Evolutionary conservation across 225 moss, liverwort and hornwort genomes (phyloP).

Genomic region (Climacium dendroides): DNA sequence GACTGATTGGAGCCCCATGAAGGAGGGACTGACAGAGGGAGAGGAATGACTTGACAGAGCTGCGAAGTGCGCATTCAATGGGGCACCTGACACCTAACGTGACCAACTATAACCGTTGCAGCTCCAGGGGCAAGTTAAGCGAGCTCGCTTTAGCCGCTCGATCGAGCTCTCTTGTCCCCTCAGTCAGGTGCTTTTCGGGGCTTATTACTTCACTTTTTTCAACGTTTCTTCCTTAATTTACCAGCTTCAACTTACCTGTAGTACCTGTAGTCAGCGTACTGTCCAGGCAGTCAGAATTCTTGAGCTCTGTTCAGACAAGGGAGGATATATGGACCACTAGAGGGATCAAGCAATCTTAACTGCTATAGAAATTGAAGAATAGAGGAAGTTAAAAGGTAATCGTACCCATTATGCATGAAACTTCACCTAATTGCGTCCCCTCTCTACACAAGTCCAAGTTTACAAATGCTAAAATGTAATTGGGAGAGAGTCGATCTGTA

Average conservation of each 20-base stretch:
- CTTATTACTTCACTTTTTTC: background rate
- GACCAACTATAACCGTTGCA: background rate
- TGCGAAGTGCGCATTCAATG: background rate
- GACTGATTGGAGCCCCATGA: background rate
- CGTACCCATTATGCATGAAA: background rate
- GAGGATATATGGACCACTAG: background rate
- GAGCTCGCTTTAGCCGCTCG: background rate
- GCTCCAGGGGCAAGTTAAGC: background rate
- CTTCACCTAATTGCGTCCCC: background rate
- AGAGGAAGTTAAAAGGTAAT: background rate
- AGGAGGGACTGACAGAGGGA: background rate
- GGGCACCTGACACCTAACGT: background rate
- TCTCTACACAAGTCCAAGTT: background rate
- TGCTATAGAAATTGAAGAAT: background rate
- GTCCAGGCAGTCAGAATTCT: background rate
- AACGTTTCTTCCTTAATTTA: background rate
- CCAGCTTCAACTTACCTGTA: background rate
- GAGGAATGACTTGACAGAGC: background rate
- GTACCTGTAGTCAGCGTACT: background rate
- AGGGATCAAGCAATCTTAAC: background rate
- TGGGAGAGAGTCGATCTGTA: background rate
- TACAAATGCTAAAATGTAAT: background rate
- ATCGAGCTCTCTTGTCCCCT: background rate
- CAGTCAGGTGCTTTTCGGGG: background rate
- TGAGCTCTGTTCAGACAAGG: background rate